Evolutionary conservation across 1,284 basidiomycete species (phyloP).

Genomic region (Ceraceosorus guamensis): DNA sequence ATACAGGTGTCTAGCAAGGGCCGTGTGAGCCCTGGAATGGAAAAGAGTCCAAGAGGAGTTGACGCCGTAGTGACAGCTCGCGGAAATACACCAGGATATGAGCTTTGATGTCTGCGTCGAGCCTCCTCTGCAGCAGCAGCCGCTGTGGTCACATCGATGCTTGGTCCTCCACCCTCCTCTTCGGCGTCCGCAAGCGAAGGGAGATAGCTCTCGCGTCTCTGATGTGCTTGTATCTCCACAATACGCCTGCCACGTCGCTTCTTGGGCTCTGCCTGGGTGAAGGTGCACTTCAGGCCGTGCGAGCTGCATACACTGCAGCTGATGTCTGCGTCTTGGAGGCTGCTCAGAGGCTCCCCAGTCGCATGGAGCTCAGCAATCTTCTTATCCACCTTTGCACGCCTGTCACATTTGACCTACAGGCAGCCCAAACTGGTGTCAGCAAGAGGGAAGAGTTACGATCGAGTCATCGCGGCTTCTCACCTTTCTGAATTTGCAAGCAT

Average conservation of each 20-base stretch:
- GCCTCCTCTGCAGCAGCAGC: too few relatives aligned
- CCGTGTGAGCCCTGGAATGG: constrained; percentile 1
- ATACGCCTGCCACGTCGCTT: constrained; percentile 3
- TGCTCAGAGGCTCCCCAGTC: neutral
- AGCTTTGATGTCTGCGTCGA: neutral
- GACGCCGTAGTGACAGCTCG: neutral
- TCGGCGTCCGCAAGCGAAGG: neutral
- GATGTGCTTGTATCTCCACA: constrained; percentile 1
- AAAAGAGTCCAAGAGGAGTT: neutral
- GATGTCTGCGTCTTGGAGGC: neutral
- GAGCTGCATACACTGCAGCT: constrained; percentile 2
- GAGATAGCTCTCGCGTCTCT: neutral
- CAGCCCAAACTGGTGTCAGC: neutral
- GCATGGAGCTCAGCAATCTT: neutral
- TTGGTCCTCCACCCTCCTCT: neutral
- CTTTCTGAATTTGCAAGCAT: constrained; percentile 7
- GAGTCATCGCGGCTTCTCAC: neutral
- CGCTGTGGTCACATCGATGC: too few relatives aligned
- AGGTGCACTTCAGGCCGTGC: constrained; percentile 6
- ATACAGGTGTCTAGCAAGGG: constrained; percentile 4
- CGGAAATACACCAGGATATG: neutral
- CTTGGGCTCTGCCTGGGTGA: constrained; percentile 1
- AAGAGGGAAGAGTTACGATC: neutral
- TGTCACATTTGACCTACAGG: constrained; percentile 5
- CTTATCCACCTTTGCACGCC: constrained; percentile 4